Evolutionary conservation across 2,329 filamentous ascomycete species (phyloP).

Genomic region (Cordyceps cicadae): DNA sequence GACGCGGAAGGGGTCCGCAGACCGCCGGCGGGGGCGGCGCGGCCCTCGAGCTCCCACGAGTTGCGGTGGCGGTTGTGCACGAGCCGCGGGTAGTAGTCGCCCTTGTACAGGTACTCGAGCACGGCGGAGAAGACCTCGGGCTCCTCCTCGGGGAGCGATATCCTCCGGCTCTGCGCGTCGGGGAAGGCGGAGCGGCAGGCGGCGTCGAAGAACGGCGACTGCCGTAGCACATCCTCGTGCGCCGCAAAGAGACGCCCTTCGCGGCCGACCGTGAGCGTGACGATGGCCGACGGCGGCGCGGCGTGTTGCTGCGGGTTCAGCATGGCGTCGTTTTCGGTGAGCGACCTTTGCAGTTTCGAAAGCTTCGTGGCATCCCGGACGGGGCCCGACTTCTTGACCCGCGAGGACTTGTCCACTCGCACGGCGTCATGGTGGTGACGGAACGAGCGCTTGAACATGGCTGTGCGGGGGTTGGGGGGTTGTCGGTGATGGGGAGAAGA

Average conservation of each 20-base stretch:
- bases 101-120: conserved; percentile 96
- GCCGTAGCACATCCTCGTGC: conserved; percentile 82
- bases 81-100: conserved; percentile 87
- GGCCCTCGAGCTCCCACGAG: conserved; percentile 83
- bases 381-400: conserved; percentile 57
- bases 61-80: conserved; percentile 77
- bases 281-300: conserved; percentile 57
- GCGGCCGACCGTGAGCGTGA: conserved; percentile 75
- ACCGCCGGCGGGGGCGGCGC: conserved; percentile 26
- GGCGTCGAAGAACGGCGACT: conserved; percentile 75
- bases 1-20: conserved; percentile 37
- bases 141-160: conserved; percentile 66
- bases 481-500: conserved; percentile 5
- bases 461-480: conserved; percentile 29
- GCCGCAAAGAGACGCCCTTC: conserved; percentile 89
- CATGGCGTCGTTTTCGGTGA: conserved; percentile 46
- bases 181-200: conserved; percentile 65
- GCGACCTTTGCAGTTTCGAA: conserved; percentile 77
- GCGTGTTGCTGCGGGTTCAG: conserved; percentile 8
- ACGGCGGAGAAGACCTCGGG: conserved; percentile 88
- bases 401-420: conserved; percentile 79
- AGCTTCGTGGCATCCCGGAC: conserved; percentile 68
- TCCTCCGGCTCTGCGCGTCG: conserved; percentile 68
- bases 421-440: conserved; percentile 57
- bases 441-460: conserved; percentile 92